Base-by-base conservation (phyloP, 768 basidiomycete species). In the Macrolepiota fuliginosa region DNA sequence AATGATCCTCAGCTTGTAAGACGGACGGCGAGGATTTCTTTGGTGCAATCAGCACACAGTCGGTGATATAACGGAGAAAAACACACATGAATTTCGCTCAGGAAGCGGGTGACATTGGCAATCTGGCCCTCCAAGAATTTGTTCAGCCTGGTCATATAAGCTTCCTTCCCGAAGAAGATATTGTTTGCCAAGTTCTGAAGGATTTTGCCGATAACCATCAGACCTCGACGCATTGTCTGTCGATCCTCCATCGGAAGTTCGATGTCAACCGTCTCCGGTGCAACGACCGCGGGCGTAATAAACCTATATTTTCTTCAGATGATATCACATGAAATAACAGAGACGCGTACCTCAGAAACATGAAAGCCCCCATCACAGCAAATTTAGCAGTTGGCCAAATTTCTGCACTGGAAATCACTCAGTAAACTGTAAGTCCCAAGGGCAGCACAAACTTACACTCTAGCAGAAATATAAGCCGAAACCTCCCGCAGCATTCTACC, bases 121-220 rank as follows among this genome's bases (percentile, higher is more conserved):
- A 92, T 90, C 56, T 92, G 90, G 10, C 77, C 81, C 61, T 79
- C 77, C 29, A 93, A 74, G 74, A 94, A 94, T 12, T 81, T 78
- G 70, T 96, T 96, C 61, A 96, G 72, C 36, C 83, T 79, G 29
- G 85, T 85, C 91, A 95, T 94, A 67, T 93, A 88, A 3, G 86
- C 83, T 67, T 96, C 94, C 72, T 95, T 95, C 11, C 91, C 92
- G 66, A 96, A 96, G 68, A 92, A 87, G 53, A 96, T 89, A 66
- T 97, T 96, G 75, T 97, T 98, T 19, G 94, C 94, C 32, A 97
- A 75, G 68, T 93, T 95, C 73, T 96, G 94, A 50, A 97, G 88
- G 60, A 96, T 87, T 76, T 96, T 97, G 47, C 93, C 91, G 64
- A 97, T 89, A 51, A 91, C 77, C 81, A 92, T 88, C 13, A 96